Base-by-base conservation (phyloP, 192 early-diverging fungal genomes). In the Linnemannia exigua region DNA sequence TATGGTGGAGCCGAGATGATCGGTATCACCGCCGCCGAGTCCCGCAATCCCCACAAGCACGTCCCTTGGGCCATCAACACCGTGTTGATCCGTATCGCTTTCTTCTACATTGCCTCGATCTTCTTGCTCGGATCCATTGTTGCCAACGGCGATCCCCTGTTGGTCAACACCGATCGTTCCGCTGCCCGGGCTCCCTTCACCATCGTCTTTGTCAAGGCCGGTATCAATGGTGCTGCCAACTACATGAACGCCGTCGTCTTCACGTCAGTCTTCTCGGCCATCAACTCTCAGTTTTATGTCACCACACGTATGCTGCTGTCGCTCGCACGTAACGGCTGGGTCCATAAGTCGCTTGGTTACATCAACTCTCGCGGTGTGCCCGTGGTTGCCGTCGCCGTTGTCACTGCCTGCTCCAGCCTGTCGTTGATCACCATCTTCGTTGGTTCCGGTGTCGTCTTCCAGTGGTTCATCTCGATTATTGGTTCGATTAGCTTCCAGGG, bases 1-100 rank as follows among this genome's bases (percentile, higher is more conserved):
- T 94, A 94, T 83, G 92, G 93, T 84, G 96, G 96, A 25, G 95
- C 95, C 6, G 96, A 97, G 78, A 89, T 98, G n/a, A 93, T 96
- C 37, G 97, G 96, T 54, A 92, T 98, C 48, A 95, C 95, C 19
- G 95, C 95, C n/a, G 97, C 95, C 74, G 97, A 98, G 87, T 92
- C 92, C 61, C 76, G 85, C 41, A 88, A 89, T 58, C 97, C 97
- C 37, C 87, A 89, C 12, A 91, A 92, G 47, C 90, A 92, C 47
- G 94, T 95, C 4, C 94, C 94, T 35, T 83, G 76, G 9, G 93
- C 93, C 14, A 93, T 95, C 63, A 88, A 91, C 37, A 88, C 90
- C 9, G 94, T 94, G 52, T 95, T 96, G 76, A 93, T 92, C 92
- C 88, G 94, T 70, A 94, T 95, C 63, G 28, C 88, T 4, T 69